These are phyloP conservation scores for Nematocida homosporus DNA, from an alignment of 371 early-diverging fungal species.

Conservation along the genomic window DNA sequence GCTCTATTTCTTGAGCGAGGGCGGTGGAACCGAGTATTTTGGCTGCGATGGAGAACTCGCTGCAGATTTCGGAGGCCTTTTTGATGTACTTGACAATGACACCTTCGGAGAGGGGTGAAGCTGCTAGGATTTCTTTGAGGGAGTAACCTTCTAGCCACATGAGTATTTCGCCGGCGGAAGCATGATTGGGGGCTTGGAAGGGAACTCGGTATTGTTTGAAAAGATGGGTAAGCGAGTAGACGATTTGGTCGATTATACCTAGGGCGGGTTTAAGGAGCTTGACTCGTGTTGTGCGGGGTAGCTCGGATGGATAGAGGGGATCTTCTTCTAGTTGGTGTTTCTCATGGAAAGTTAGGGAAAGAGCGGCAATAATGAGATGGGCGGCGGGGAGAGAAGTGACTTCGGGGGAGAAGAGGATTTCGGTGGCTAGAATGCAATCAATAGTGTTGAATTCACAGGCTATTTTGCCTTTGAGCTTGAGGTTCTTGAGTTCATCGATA, in stretches of 20 bases:
- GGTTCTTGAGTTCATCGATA: slow-evolving; percentile 38
- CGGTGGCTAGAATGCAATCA: slow-evolving; percentile 64
- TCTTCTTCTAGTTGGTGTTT: slow-evolving; percentile 54
- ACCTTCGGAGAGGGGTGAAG: slow-evolving; percentile 61
- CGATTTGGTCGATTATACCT: slow-evolving; percentile 38
- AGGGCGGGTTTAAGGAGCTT: slow-evolving; percentile 5
- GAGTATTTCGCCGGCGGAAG: slow-evolving; percentile 56
- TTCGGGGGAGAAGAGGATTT: slow-evolving; percentile 61
- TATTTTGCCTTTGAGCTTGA: slow-evolving; percentile 64
- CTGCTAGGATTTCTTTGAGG: slow-evolving; percentile 58
- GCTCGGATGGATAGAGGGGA: slow-evolving; percentile 5
- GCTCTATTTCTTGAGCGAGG: slow-evolving; percentile 57
- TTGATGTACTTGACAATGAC: slow-evolving; percentile 65
- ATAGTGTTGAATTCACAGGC: slow-evolving; percentile 66
- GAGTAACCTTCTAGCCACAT: slow-evolving; percentile 62
- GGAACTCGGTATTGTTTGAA: slow-evolving; percentile 28
- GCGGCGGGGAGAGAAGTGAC: slow-evolving; percentile 41
- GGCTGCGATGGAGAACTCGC: slow-evolving; percentile 60
- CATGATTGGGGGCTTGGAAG: slow-evolving; percentile 53
- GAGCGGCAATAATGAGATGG: slow-evolving; percentile 54
- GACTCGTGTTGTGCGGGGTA: slow-evolving; percentile 25
- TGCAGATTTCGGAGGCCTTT: slow-evolving; percentile 65
- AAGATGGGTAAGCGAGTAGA: slow-evolving; percentile 31
- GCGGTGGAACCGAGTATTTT: slow-evolving; percentile 58
- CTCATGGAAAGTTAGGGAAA: slow-evolving; percentile 62